phyloP scores from a whole-genome alignment of 1,284 basidiomycete species.

The Fomitopsis schrenkii region DNA sequence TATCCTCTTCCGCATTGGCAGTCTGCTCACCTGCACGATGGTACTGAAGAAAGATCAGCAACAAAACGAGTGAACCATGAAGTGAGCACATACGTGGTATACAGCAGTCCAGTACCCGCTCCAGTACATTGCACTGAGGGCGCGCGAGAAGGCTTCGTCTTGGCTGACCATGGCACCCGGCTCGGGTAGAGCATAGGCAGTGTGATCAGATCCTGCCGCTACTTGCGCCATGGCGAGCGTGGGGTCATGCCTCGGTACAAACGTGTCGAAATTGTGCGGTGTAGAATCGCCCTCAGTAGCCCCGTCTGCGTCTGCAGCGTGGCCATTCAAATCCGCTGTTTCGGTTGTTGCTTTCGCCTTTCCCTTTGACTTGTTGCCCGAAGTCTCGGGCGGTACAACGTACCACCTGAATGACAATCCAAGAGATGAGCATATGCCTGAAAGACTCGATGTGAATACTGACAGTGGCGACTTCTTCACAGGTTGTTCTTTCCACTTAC shows the following conservation, averaged over 20 bases:
- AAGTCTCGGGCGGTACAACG: constrained; percentile 49
- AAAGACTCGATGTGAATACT: constrained; percentile 22
- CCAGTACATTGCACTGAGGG: constrained; percentile 77
- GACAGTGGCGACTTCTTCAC: constrained; percentile 69
- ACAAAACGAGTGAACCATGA: neutral
- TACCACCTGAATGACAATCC: constrained; percentile 55
- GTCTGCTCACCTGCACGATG: constrained; percentile 5
- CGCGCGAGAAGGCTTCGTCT: constrained; percentile 72
- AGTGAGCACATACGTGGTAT: constrained; percentile 51
- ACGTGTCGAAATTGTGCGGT: constrained; percentile 66
- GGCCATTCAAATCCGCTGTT: constrained; percentile 9
- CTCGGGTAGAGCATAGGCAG: constrained; percentile 23
- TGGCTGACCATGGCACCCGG: constrained; percentile 42
- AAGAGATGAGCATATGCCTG: neutral
- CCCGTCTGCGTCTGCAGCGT: constrained; percentile 14
- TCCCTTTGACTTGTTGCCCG: constrained; percentile 16
- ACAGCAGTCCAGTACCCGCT: constrained; percentile 80
- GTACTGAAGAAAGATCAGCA: constrained; percentile 6
- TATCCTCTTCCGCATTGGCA: neutral
- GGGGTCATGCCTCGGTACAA: constrained; percentile 64
- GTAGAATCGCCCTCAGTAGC: constrained; percentile 38
- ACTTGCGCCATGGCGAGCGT: constrained; percentile 37
- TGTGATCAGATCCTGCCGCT: constrained; percentile 16
- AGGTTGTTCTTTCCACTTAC: constrained; percentile 67
- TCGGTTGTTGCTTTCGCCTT: constrained; percentile 14